phyloP scores from a whole-genome alignment of 192 early-diverging fungal genomes.

The Linnemannia exigua region DNA sequence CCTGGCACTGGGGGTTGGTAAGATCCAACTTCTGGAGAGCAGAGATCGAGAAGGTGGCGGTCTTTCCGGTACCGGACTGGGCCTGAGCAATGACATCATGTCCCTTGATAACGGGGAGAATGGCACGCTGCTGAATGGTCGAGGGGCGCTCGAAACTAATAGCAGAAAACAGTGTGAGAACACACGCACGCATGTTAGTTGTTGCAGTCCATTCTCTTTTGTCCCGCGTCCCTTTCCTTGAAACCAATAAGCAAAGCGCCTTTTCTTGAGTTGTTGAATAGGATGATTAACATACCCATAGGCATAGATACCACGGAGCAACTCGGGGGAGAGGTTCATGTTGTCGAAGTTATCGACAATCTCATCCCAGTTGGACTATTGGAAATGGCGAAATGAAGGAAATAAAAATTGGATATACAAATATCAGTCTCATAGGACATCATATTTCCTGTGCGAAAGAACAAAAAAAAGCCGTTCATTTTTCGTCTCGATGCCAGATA shows the following conservation, averaged over 20 bases:
- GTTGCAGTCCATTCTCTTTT: not conserved
- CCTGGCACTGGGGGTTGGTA: conserved; percentile 85
- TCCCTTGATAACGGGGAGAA: conserved; percentile 94
- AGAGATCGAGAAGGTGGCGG: conserved; percentile 99
- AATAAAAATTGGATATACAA: not conserved
- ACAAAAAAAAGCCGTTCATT: not conserved
- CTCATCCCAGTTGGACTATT: conserved; percentile 95
- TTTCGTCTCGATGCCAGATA: not conserved
- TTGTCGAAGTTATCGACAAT: conserved; percentile 96
- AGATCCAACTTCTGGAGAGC: conserved; percentile 95
- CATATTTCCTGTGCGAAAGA: not conserved
- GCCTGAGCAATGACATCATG: conserved; percentile 99
- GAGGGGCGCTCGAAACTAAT: conserved; percentile 96
- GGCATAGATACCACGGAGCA: conserved; percentile 98
- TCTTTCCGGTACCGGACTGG: conserved; percentile 99
- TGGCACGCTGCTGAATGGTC: conserved; percentile 97
- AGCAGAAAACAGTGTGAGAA: not conserved
- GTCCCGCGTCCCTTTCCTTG: not conserved
- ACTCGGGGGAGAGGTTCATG: conserved; percentile 91
- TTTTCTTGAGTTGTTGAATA: not conserved
- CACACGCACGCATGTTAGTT: not conserved
- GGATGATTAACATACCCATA: conserved; percentile 83
- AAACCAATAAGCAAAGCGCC: not conserved
- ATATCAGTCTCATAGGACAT: not conserved
- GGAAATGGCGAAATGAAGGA: not conserved